phyloP scores from a whole-genome alignment of 225 moss, liverwort and hornwort genomes.

The Straminergon stramineum region DNA sequence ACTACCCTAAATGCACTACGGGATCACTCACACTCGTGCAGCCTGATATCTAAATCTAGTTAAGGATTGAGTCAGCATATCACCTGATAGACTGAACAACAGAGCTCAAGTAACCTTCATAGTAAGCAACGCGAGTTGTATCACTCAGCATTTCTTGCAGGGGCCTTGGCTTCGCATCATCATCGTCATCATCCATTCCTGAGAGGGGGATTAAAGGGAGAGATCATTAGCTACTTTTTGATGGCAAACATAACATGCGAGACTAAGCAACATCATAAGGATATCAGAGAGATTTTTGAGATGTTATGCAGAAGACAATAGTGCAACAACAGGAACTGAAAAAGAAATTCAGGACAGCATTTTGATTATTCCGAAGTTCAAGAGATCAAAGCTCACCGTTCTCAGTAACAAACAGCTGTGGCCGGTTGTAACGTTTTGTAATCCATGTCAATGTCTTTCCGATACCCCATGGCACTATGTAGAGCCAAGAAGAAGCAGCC shows the following conservation, averaged over 20 bases:
- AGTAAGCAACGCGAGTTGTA: constrained; percentile 39
- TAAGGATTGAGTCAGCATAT: not conserved
- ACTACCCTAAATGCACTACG: not conserved
- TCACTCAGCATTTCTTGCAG: constrained; percentile 36
- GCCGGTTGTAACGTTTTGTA: constrained; percentile 26
- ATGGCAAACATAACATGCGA: not conserved
- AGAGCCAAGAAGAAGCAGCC: constrained; percentile 46
- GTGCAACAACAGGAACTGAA: not conserved
- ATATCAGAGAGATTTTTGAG: not conserved
- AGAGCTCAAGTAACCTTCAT: constrained; percentile 49
- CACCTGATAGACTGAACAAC: constrained; percentile 41
- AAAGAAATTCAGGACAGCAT: not conserved
- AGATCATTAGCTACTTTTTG: not conserved
- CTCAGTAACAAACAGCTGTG: constrained; percentile 33
- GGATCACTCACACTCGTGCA: not conserved
- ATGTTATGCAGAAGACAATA: not conserved
- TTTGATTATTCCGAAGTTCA: not conserved
- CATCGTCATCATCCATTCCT: constrained; percentile 81
- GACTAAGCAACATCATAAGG: not conserved
- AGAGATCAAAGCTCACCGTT: constrained; percentile 18
- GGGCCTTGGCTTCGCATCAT: constrained; percentile 19
- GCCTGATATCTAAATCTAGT: not conserved
- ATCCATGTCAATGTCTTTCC: constrained; percentile 28
- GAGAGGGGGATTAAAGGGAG: not conserved
- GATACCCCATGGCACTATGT: constrained; percentile 50